Conservation (phyloP, 352 stramenopile genomes). For the Albugo candida region DNA sequence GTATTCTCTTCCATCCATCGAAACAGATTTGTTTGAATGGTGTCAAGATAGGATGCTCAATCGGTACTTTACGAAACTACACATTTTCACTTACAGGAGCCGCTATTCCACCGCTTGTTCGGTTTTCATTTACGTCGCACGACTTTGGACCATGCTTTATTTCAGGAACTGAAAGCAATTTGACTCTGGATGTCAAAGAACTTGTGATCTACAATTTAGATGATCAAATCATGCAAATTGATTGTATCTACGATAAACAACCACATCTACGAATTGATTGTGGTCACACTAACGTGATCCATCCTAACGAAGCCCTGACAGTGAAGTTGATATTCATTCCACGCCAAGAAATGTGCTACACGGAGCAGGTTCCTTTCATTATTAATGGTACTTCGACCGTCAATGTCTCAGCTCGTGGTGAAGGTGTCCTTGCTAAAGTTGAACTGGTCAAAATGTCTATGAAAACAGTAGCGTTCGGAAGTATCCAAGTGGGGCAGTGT, state of each 20-base stretch:
- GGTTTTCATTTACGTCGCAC: conserved; percentile 79
- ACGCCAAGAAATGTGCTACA: conserved; percentile 57
- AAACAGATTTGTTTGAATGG: conserved; percentile 60
- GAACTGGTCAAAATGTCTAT: conserved; percentile 80
- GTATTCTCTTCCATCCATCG: conserved; percentile 51
- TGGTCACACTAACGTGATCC: conserved; percentile 45
- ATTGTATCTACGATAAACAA: conserved; percentile 83
- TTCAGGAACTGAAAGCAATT: conserved; percentile 33
- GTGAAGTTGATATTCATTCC: conserved; percentile 79
- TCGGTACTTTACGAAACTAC: conserved; percentile 78
- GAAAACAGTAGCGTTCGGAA: conserved; percentile 61
- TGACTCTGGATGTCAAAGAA: conserved; percentile 22
- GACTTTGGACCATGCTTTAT: conserved; percentile 88
- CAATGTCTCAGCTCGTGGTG: conserved; percentile 44
- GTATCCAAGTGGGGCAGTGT: conserved; percentile 65
- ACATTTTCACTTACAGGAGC: conserved; percentile 43
- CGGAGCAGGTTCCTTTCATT: conserved; percentile 78
- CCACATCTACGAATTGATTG: conserved; percentile 69
- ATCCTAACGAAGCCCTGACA: conserved; percentile 47
- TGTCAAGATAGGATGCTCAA: conserved; percentile 45
- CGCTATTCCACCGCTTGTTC: conserved; percentile 63
- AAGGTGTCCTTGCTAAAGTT: conserved; percentile 58
- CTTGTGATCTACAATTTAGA: conserved; percentile 82
- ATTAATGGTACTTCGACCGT: conserved; percentile 78
- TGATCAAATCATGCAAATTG: conserved; percentile 58